Percentiles rank a stretch among this genome's conserved stretches.
phyloP scores from a whole-genome alignment of 305 asterid species.

The Euphrasia arctica region DNA sequence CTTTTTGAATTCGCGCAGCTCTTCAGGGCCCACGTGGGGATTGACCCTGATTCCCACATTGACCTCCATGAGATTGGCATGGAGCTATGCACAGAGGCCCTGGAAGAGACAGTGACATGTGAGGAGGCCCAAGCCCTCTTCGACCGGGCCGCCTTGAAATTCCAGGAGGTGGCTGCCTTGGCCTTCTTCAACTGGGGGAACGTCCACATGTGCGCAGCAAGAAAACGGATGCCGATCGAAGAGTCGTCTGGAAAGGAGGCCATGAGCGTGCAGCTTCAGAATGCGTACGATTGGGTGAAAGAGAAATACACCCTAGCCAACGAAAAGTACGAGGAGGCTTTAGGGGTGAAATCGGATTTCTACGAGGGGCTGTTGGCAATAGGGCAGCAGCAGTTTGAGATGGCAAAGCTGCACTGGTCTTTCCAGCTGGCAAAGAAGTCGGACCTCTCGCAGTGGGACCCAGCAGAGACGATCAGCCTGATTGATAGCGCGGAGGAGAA shows the following conservation, averaged over 20 bases:
- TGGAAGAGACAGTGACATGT: slow-evolving; percentile 82
- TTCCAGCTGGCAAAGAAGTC: slow-evolving; percentile 81
- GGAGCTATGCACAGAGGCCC: slow-evolving; percentile 96
- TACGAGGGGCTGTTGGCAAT: slow-evolving; percentile 90
- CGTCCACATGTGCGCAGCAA: slow-evolving; percentile 98
- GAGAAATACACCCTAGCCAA: slow-evolving; percentile 76
- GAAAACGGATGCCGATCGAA: slow-evolving; percentile 84
- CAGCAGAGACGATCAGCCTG: slow-evolving; percentile 67
- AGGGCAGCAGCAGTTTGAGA: slow-evolving; percentile 96
- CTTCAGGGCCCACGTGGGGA: slow-evolving; percentile 88
- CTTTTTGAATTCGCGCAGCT: slow-evolving; percentile 94
- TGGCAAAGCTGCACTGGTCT: slow-evolving; percentile 98
- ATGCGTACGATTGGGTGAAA: slow-evolving; percentile 84
- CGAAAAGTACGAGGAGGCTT: slow-evolving; percentile 81
- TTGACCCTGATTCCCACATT: slow-evolving; percentile 88
- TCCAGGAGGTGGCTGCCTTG: slow-evolving; percentile 94
- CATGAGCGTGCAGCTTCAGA: slow-evolving; percentile 67
- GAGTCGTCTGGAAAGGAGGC: slow-evolving; percentile 71
- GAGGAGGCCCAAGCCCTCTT: slow-evolving; percentile 87
- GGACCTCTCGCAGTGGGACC: slow-evolving; percentile 83
- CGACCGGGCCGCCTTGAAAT: slow-evolving; percentile 76
- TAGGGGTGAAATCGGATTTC: slow-evolving; percentile 72
- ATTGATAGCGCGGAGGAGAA: slow-evolving; percentile 85
- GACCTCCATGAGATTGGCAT: slow-evolving; percentile 97
- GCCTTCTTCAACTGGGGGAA: slow-evolving; percentile 98